Conservation (phyloP, 1,284 basidiomycete genomes). For the Meripilus lineatus region DNA sequence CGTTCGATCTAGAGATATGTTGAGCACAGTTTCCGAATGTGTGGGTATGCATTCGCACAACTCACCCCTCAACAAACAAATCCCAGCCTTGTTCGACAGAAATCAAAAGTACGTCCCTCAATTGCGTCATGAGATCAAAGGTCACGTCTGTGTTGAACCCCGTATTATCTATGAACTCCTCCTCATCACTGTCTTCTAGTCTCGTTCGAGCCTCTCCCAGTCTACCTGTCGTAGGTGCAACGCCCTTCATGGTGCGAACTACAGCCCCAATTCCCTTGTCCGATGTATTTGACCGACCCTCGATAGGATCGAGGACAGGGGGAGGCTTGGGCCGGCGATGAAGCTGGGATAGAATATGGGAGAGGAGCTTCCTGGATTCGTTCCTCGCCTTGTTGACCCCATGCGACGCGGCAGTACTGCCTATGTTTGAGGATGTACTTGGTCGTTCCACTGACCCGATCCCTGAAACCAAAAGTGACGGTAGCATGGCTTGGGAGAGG, state of each 20-base stretch:
- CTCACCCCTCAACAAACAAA: constrained; percentile 46
- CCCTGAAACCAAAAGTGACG: constrained; percentile 29
- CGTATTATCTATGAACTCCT: constrained; percentile 41
- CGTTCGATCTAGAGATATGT: not conserved
- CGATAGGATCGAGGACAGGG: constrained; percentile 39
- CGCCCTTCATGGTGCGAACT: constrained; percentile 41
- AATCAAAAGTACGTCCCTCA: constrained; percentile 55
- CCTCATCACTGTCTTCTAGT: constrained; percentile 41
- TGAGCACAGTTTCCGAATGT: not conserved
- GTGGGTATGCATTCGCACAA: constrained; percentile 1
- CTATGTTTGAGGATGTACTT: constrained; percentile 6
- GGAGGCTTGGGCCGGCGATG: constrained; percentile 48
- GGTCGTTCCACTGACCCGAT: too few species aligned
- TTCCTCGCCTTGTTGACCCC: constrained; percentile 37
- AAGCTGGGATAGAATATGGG: constrained; percentile 54
- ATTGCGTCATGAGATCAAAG: constrained; percentile 54
- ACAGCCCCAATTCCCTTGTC: constrained; percentile 37
- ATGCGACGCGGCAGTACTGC: constrained; percentile 16
- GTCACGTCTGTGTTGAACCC: constrained; percentile 57
- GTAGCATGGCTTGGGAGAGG: constrained; percentile 25
- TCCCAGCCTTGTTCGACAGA: constrained; percentile 54
- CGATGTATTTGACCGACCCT: constrained; percentile 13
- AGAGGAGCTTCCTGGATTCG: constrained; percentile 56
- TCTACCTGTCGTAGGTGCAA: constrained; percentile 26
- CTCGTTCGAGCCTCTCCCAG: constrained; percentile 14